A percentile compares a stretch with the other conserved stretches of the same genome.
These are phyloP conservation scores for Tricladium varicosporioides DNA, from an alignment of 2,329 filamentous ascomycete genomes.

Conservation along the genomic window DNA sequence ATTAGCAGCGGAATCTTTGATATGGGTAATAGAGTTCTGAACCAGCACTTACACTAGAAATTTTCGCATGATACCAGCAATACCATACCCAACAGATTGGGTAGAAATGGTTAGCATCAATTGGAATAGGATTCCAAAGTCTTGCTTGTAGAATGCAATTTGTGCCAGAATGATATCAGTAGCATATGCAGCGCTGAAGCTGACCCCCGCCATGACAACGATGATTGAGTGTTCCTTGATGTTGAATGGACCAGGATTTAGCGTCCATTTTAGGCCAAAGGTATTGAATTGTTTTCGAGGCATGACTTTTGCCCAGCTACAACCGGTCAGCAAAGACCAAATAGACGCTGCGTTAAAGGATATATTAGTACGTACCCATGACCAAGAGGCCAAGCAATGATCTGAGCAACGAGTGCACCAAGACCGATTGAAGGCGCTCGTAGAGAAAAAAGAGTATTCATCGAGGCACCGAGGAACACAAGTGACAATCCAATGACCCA, in stretches of 20 bases:
- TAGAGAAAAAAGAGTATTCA: constrained; percentile 33
- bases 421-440: constrained; percentile 40
- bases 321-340: constrained; percentile 17
- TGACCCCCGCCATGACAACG: constrained; percentile 50
- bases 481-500: constrained; percentile 58
- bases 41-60: constrained; percentile 57
- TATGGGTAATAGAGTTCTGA: background rate
- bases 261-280: constrained; percentile 52
- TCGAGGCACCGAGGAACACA: constrained; percentile 20
- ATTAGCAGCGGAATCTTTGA: background rate
- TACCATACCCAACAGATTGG: constrained; percentile 61
- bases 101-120: constrained; percentile 59
- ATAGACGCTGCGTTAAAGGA: no score
- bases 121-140: constrained; percentile 60
- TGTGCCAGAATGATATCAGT: constrained; percentile 73
- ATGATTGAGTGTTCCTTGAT: constrained; percentile 69
- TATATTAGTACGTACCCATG: constrained; percentile 38
- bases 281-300: constrained; percentile 35
- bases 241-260: constrained; percentile 70
- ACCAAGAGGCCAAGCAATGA: constrained; percentile 45
- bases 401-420: constrained; percentile 32
- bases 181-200: constrained; percentile 52
- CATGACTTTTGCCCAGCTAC: constrained; percentile 50
- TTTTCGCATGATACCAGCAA: constrained; percentile 57
- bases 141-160: constrained; percentile 69